Base-by-base conservation (phyloP, 2,329 filamentous ascomycete species). In the Epichloe scottii region DNA sequence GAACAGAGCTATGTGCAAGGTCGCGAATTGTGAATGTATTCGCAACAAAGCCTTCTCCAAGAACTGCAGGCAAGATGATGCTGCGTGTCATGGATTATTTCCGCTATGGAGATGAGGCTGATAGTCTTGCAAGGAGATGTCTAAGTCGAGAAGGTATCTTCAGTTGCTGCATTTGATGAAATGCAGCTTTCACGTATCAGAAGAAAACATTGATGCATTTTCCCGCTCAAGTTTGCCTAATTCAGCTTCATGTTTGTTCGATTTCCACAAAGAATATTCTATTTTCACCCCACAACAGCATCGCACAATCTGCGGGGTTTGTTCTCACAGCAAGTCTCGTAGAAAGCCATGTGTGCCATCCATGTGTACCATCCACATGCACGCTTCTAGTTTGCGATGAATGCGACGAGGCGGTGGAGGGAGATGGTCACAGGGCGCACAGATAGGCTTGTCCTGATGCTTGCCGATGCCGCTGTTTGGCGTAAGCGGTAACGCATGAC, bases 151-250 rank as follows among this genome's bases (percentile, higher is more conserved):
- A 60, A 56, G 26, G 53, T 67, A 2, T 53, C 57, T 5, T 54
- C 56, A 1, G 50, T 64, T n/a, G 52, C 62, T 15, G 50, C 51
- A 0, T 43, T n/a, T 17, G 46, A 50, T 1, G 54, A 54, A 0
- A 23, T 50, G 2, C 23, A 42, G 2, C 53, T 58, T 6, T 51
- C 51, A 10, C 0, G 47, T 56, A 0, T 56, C 63, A 4, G 55
- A 59, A 5, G 40, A 30, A 10, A 21, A 48, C 4, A 45, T 66
- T 14, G 53, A 62, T 0, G 52, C 62, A 2, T 60, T 55, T 3
- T 67, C 66, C 41, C 55, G 62, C 17, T 47, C 52, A 2, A 68
- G 64, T 12, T 55, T 64, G 6, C 55, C 56, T 21, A 55, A 51
- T 3, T 55, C 68, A 10, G 60, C 53, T 0, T 60, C 63, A 0